Evolutionary conservation across 2,329 filamentous ascomycete genomes (phyloP).

Genomic region (Lasiodiplodia theobromae): DNA sequence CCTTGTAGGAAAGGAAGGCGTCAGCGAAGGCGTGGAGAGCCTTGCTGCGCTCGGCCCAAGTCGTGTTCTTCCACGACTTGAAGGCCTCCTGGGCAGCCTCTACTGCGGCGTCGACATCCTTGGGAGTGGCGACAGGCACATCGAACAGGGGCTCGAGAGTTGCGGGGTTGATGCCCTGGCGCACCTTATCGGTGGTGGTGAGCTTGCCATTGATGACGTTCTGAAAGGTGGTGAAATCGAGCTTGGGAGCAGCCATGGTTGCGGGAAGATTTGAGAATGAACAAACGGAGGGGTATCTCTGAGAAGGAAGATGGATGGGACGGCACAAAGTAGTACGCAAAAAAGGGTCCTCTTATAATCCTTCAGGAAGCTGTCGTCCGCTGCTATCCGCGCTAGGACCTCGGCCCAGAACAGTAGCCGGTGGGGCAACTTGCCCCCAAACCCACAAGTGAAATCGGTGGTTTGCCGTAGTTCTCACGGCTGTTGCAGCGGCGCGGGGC

Average conservation of each 20-base stretch:
- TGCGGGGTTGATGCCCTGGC: conserved; percentile 58
- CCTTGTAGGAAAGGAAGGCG: conserved; percentile 30
- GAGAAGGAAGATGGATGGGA: neutral
- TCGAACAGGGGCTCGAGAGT: conserved; percentile 55
- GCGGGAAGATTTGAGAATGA: neutral
- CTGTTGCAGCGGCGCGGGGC: conserved; percentile 20
- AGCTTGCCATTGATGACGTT: conserved; percentile 60
- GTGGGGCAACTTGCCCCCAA: conserved; percentile 8
- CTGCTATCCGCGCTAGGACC: neutral
- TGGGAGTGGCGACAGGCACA: conserved; percentile 55
- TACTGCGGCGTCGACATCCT: conserved; percentile 59
- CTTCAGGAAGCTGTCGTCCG: neutral
- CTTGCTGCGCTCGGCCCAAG: conserved; percentile 35
- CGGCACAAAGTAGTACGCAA: neutral
- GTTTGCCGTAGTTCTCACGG: neutral
- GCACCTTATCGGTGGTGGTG: conserved; percentile 49
- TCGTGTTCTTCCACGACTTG: conserved; percentile 49
- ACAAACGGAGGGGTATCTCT: neutral
- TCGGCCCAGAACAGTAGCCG: conserved; percentile 12
- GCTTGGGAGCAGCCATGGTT: conserved; percentile 18
- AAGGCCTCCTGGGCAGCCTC: conserved; percentile 53
- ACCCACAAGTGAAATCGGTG: conserved; percentile 4
- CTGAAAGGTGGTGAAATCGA: conserved; percentile 29
- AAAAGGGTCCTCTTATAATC: neutral
- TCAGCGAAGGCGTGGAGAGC: conserved; percentile 36